A percentile compares a stretch with the other conserved stretches of the same genome.
Evolutionary conservation across 805 yeast species (phyloP).

Genomic region (Jamesozyma lodderae): DNA sequence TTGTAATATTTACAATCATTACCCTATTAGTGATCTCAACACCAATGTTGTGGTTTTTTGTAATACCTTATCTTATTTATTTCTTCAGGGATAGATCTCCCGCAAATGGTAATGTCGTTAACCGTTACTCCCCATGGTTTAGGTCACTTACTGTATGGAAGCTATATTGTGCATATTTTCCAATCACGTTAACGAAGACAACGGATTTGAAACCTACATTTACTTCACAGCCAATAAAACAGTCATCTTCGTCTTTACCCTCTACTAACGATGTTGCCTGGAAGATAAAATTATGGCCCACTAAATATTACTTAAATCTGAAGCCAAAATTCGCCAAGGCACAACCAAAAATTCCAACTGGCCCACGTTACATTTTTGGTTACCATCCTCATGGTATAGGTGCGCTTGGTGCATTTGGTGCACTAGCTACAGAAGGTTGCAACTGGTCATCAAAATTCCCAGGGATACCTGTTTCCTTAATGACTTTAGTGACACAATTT

Average conservation of each 20-base stretch:
- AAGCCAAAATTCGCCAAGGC: constrained; percentile 5
- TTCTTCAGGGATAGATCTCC: constrained; percentile 56
- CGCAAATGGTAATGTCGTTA: constrained; percentile 58
- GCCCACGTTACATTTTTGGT: constrained; percentile 79
- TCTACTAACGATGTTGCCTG: neutral
- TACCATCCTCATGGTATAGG: constrained; percentile 96
- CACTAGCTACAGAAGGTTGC: constrained; percentile 74
- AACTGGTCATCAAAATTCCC: constrained; percentile 63
- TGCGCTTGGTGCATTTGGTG: constrained; percentile 83
- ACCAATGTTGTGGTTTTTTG: constrained; percentile 57
- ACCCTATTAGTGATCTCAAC: constrained; percentile 51
- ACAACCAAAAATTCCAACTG: constrained; percentile 21
- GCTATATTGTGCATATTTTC: constrained; percentile 71
- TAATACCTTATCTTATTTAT: constrained; percentile 57
- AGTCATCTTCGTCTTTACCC: too few species aligned
- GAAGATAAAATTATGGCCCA: constrained; percentile 18
- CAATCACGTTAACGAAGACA: constrained; percentile 61
- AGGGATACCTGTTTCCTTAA: constrained; percentile 67
- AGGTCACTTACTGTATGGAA: constrained; percentile 55
- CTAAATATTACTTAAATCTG: constrained; percentile 9
- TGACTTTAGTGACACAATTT: constrained; percentile 80
- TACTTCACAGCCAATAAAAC: constrained; percentile 25
- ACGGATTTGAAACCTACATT: constrained; percentile 68
- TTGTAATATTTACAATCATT: constrained; percentile 41
- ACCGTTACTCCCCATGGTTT: constrained; percentile 48